A percentile compares a stretch with the other conserved stretches of the same genome.
Conservation (phyloP, 176 grass and related monocot genomes). For the Carex parvula region DNA sequence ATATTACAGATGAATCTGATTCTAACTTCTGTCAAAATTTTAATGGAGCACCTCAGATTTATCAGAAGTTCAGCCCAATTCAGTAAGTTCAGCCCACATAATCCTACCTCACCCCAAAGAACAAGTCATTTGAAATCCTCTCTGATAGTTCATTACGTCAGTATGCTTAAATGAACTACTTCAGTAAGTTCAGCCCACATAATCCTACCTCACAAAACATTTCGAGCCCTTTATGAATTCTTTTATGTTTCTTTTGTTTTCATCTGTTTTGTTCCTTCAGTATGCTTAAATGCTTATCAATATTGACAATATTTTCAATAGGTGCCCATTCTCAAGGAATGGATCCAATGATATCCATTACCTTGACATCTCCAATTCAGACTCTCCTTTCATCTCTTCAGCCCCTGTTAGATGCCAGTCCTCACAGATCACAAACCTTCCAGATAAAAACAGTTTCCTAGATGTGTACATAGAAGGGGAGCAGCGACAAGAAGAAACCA, state of each 20-base stretch:
- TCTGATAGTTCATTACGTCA: neutral
- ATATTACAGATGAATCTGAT: constrained; percentile 6
- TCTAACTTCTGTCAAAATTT: neutral
- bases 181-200: too few relatives aligned
- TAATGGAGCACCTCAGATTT: constrained; percentile 1
- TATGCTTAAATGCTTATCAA: neutral
- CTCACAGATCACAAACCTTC: constrained; percentile 32
- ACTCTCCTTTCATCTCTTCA: constrained; percentile 50
- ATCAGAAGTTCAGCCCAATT: constrained; percentile 19
- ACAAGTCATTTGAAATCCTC: neutral
- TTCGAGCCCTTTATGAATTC: neutral
- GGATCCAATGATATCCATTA: constrained; percentile 20
- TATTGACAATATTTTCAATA: constrained; percentile 23
- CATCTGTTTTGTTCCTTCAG: neutral
- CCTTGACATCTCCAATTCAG: constrained; percentile 41
- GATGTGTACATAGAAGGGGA: constrained; percentile 72
- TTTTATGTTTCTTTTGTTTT: neutral
- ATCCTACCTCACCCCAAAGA: neutral
- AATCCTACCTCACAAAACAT: neutral
- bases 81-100: constrained; percentile 31
- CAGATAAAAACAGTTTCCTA: constrained; percentile 46
- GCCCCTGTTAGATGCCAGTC: constrained; percentile 41
- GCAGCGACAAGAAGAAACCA: constrained; percentile 30
- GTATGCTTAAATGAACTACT: too few relatives aligned
- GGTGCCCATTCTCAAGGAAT: constrained; percentile 28